A percentile compares a stretch with the other conserved stretches of the same genome.
phyloP scores from a whole-genome alignment of 2,329 filamentous ascomycete genomes.

The Chrysoporthe austroafricana region DNA sequence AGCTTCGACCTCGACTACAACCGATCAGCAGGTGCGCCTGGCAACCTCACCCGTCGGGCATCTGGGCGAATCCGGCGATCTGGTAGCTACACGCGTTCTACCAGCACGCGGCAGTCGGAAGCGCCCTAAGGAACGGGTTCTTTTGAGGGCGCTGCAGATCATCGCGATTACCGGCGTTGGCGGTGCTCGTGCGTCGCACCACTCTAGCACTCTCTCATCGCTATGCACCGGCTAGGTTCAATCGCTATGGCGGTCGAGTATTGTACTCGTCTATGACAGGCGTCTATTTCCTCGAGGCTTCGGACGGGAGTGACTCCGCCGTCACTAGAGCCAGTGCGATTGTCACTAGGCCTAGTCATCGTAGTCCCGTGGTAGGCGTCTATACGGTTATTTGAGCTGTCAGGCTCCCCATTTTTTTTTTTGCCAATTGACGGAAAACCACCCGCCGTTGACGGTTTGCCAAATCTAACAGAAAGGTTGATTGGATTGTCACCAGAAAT shows the following conservation, averaged over 20 bases:
- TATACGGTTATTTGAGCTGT: neutral
- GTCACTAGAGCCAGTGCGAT: neutral
- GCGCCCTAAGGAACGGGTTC: no score
- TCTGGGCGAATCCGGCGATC: neutral
- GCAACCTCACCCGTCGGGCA: neutral
- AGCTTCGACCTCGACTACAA: neutral
- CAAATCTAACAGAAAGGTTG: neutral
- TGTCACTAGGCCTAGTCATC: neutral
- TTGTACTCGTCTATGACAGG: neutral
- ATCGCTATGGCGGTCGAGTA: neutral
- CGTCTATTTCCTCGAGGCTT: neutral
- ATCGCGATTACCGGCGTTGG: no score
- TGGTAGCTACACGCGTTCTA: neutral
- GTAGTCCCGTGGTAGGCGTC: neutral
- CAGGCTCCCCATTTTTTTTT: neutral
- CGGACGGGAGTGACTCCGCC: neutral
- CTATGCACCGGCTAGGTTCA: neutral
- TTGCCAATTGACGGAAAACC: neutral
- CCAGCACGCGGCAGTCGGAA: neutral
- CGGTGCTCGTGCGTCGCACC: no score
- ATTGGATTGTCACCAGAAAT: neutral
- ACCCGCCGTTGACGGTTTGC: no score
- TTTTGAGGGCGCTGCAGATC: no score
- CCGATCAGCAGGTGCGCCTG: neutral
- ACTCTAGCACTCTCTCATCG: no score